Evolutionary conservation across 2,329 filamentous ascomycete genomes (phyloP).

Genomic region (Beauveria caledonica): DNA sequence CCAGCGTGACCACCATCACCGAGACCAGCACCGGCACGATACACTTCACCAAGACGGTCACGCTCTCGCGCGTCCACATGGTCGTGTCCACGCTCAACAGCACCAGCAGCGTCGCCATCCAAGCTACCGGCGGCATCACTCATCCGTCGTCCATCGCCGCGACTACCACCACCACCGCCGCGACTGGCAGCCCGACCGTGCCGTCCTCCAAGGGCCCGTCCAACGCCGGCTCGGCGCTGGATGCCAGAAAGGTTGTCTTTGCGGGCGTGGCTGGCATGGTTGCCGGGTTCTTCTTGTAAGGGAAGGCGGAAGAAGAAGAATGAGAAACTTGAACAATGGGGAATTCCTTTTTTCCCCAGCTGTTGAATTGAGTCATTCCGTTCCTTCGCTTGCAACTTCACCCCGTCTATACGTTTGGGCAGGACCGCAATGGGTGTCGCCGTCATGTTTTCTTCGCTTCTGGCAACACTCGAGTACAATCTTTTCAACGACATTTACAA

Average conservation of each 20-base stretch:
- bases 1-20: conserved; percentile 24
- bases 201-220: conserved; percentile 24
- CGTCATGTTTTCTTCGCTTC: neutral
- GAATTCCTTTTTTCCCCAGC: neutral
- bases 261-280: conserved; percentile 43
- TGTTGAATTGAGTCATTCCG: neutral
- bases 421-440: neutral
- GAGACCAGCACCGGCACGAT: conserved; percentile 41
- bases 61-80: conserved; percentile 39
- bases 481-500: neutral
- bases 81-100: conserved; percentile 23
- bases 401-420: neutral
- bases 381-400: neutral
- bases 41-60: conserved; percentile 44
- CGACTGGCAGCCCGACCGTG: conserved; percentile 19
- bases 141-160: conserved; percentile 3
- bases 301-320: neutral
- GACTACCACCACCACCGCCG: neutral
- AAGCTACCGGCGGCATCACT: conserved; percentile 19
- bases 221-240: conserved; percentile 36
- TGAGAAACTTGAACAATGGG: neutral
- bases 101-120: conserved; percentile 27
- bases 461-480: conserved; percentile 2
- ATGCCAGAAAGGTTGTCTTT: conserved; percentile 36
- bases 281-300: conserved; percentile 29